A percentile compares a stretch with the other conserved stretches of the same genome.
phyloP scores from a whole-genome alignment of 345 rosid genomes.

The Schrenkiella parvula region DNA sequence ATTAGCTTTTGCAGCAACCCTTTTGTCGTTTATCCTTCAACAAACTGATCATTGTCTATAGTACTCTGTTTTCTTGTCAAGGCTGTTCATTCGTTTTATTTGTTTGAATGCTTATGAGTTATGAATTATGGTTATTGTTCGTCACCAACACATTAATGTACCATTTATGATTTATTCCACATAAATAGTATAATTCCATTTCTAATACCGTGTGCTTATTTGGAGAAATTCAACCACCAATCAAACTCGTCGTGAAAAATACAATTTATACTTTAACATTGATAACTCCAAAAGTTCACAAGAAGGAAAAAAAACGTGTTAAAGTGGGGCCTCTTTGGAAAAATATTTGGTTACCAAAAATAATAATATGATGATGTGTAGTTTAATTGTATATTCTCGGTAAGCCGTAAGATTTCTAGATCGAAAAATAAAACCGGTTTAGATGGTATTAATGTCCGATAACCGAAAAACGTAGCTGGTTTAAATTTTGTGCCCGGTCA shows the following conservation, averaged over 20 bases:
- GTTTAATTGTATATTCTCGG: background rate
- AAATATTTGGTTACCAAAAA: background rate
- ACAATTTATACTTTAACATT: background rate
- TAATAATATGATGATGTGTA: background rate
- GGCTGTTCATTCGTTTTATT: background rate
- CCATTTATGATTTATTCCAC: background rate
- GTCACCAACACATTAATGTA: background rate
- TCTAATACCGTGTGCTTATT: background rate
- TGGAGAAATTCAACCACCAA: background rate
- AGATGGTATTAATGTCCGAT: background rate
- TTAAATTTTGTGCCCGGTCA: background rate
- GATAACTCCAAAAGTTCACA: background rate
- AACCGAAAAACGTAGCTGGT: background rate
- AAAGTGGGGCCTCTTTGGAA: background rate
- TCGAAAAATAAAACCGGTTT: constrained; percentile 8
- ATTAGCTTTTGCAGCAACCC: constrained; percentile 7
- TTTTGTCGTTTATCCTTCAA: constrained; percentile 1
- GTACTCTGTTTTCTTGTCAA: background rate
- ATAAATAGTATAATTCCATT: background rate
- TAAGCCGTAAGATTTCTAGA: background rate
- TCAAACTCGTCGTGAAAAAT: background rate
- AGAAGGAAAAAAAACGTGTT: background rate
- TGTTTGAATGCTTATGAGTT: background rate
- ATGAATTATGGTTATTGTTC: background rate
- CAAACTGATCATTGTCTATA: background rate